Conservation (phyloP, 2,329 filamentous ascomycete species). For the Aspergillus uvarum region DNA sequence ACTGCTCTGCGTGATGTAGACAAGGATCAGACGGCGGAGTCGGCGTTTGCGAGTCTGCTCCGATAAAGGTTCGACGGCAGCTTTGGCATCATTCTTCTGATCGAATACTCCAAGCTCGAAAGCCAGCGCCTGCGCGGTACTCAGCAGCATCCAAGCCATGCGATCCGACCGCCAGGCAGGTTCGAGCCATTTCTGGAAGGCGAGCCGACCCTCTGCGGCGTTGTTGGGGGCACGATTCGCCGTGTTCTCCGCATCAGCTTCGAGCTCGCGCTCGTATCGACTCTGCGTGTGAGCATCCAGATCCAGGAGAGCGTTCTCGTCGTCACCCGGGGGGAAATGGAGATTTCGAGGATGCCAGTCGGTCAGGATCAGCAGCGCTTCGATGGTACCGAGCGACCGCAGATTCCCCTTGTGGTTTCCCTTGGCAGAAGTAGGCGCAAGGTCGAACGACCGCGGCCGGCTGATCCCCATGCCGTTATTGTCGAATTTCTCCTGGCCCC, state of each 20-base stretch:
- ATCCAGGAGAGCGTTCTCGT: slow-evolving; percentile 62
- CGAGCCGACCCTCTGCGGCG: slow-evolving; percentile 75
- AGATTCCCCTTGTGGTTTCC: slow-evolving; percentile 68
- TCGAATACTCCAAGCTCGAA: slow-evolving; percentile 97
- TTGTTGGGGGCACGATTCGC: slow-evolving; percentile 51
- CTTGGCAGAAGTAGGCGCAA: slow-evolving; percentile 56
- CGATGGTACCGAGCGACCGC: slow-evolving; percentile 87
- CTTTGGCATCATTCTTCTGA: slow-evolving; percentile 72
- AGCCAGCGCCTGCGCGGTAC: slow-evolving; percentile 82
- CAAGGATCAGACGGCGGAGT: slow-evolving; percentile 80
- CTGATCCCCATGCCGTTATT: slow-evolving; percentile 62
- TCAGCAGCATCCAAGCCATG: slow-evolving; percentile 97
- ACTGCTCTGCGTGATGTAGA: slow-evolving; percentile 92
- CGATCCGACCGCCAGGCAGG: slow-evolving; percentile 92
- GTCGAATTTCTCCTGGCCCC: slow-evolving; percentile 94
- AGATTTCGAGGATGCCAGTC: slow-evolving; percentile 96
- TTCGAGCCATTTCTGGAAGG: slow-evolving; percentile 89
- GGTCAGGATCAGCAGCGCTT: slow-evolving; percentile 88
- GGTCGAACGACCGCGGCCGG: slow-evolving; percentile 68
- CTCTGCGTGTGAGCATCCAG: slow-evolving; percentile 68
- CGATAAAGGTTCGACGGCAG: slow-evolving; percentile 47
- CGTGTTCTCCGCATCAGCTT: slow-evolving; percentile 42
- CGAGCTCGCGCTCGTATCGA: slow-evolving; percentile 51
- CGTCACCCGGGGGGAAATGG: slow-evolving; percentile 78
- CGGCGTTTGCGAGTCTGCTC: slow-evolving; percentile 79